Percentiles rank a stretch among this genome's conserved stretches.
phyloP scores from a whole-genome alignment of 805 yeast genomes.

The Cyberlindnera sargentensis region DNA sequence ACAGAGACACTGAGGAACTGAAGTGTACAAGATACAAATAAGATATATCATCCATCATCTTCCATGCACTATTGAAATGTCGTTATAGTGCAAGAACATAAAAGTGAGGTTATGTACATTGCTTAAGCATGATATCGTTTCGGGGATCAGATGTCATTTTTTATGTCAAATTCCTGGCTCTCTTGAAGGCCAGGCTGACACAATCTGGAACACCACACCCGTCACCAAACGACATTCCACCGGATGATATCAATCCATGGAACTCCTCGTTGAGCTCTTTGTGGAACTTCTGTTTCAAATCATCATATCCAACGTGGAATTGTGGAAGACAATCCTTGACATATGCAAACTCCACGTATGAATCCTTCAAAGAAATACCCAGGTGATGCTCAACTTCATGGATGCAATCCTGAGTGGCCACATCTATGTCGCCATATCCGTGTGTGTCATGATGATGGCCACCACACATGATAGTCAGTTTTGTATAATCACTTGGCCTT shows the following conservation, averaged over 20 bases:
- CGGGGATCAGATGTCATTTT: neutral
- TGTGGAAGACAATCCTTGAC: slow-evolving; percentile 71
- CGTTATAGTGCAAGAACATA: too few species aligned
- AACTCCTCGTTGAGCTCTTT: slow-evolving; percentile 28
- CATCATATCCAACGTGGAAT: slow-evolving; percentile 62
- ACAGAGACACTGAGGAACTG: too few species aligned
- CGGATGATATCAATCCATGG: slow-evolving; percentile 41
- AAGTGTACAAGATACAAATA: too few species aligned
- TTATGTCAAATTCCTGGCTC: slow-evolving; percentile 31
- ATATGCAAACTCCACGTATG: slow-evolving; percentile 25
- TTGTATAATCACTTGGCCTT: slow-evolving; percentile 39
- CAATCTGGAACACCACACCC: slow-evolving; percentile 92
- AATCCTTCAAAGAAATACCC: slow-evolving; percentile 3
- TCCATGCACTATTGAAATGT: too few species aligned
- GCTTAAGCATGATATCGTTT: neutral
- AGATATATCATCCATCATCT: too few species aligned
- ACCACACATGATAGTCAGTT: slow-evolving; percentile 86
- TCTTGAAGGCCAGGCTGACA: slow-evolving; percentile 53
- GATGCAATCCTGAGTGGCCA: slow-evolving; percentile 18
- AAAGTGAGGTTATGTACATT: too few species aligned
- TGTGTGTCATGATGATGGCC: slow-evolving; percentile 45
- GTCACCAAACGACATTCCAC: slow-evolving; percentile 75
- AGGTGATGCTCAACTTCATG: slow-evolving; percentile 32
- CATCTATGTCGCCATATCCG: slow-evolving; percentile 22
- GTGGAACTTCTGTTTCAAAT: slow-evolving; percentile 31